Conservation (phyloP, 1,139 yeast species). For the Yamadazyma sp. region DNA sequence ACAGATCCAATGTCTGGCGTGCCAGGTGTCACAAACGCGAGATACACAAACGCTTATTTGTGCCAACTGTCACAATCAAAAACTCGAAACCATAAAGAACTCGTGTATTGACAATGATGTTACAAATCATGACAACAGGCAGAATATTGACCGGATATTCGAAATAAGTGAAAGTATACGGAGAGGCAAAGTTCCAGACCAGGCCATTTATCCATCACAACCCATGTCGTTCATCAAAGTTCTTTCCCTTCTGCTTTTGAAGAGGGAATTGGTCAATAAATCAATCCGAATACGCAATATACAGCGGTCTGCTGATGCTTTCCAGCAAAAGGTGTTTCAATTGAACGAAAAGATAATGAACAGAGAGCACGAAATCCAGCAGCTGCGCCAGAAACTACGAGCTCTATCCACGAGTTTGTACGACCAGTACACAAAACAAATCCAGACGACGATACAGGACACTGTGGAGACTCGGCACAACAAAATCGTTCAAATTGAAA, state of each 20-base stretch:
- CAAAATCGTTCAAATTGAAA: conserved; percentile 28
- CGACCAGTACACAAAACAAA: background rate
- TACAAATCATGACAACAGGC: conserved; percentile 19
- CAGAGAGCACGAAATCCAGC: conserved; percentile 12
- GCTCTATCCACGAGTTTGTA: background rate
- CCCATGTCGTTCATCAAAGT: conserved; percentile 28
- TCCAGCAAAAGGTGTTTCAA: conserved; percentile 18
- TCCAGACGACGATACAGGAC: background rate
- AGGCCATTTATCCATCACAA: conserved; percentile 5
- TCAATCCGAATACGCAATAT: conserved; percentile 25
- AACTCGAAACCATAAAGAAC: conserved; percentile 22
- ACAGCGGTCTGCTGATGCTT: conserved; percentile 18
- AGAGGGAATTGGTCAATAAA: conserved; percentile 32
- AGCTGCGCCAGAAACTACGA: conserved; percentile 7
- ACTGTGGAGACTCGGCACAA: background rate
- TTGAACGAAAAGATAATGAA: conserved; percentile 15
- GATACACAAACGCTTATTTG: conserved; percentile 20
- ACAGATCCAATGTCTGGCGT: conserved; percentile 17
- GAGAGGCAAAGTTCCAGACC: conserved; percentile 11
- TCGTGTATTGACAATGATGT: conserved; percentile 27
- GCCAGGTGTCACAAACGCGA: conserved; percentile 12
- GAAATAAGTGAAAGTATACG: conserved; percentile 17
- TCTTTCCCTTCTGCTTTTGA: conserved; percentile 44
- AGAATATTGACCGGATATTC: conserved; percentile 31
- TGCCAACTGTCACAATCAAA: conserved; percentile 21